Base-by-base conservation (phyloP, 1,139 yeast genomes). In the Magnusiomyces paraingens region DNA sequence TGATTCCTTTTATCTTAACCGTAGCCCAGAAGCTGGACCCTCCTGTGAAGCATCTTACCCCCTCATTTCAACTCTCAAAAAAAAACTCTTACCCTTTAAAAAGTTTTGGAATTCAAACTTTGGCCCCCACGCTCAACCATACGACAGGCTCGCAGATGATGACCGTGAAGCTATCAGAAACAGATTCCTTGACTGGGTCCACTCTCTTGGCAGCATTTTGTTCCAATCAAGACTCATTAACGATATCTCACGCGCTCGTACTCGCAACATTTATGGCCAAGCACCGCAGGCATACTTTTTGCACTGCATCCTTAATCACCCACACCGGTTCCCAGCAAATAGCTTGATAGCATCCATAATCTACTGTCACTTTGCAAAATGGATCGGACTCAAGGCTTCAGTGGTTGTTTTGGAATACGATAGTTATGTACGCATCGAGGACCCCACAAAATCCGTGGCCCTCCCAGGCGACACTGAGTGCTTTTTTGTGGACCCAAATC, bases 381-480 rank as follows among this genome's bases (percentile, higher is more conserved):
- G 55, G 54, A 46, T 55, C n/a, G 57, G 57, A 3, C 36, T 55
- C 1, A 44, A 49, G 4, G 51, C 50, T 3, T 40, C 50, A 17
- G 32, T 55, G 12, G 50, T 52, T 18, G 52, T 47, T 5, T 14
- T 51, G 39, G 52, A 52, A 12, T 48, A 44, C 39, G 54, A 48
- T 36, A 47, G 29, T 1, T 52, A 36, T 38, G 51, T 52, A 2
- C 41, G 56, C 35, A 47, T 54, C 15, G 50, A 51, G 26, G 56
- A 54, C 38, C 49, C 49, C 2, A 36, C 35, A 17, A 18, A 45
- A 10, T 15, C 42, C 29, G 39, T 35, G 14, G n/a, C 39, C n/a
- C 42, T 26, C 8, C 32, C 32, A 3, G 26, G 22, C 18, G 46
- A 39, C 1, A 35, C 21, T 1, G 36, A 42, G 21, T 54, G 53